Base-by-base conservation (phyloP, 1,139 yeast species). In the Ogataea hybrid region DNA sequence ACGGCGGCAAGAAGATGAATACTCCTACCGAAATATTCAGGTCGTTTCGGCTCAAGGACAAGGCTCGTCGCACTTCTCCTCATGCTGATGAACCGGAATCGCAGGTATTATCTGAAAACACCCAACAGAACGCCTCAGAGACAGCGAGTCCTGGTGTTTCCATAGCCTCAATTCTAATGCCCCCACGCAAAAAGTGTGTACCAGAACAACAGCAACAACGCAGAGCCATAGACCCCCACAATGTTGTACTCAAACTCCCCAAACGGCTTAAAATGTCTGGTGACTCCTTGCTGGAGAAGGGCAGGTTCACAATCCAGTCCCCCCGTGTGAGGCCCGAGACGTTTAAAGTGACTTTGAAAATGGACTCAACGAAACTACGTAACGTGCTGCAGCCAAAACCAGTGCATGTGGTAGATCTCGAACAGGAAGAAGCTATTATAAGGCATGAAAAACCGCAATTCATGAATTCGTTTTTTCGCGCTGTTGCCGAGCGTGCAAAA, bases 311-410 rank as follows among this genome's bases (percentile, higher is more conserved):
- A 12, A 25, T 48, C 11, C 39, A 39, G n/a, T 25, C 47, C 2
- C 34, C 48, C 2, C 46, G 39, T 17, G 25, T 40, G 20, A 43
- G 39, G 28, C 35, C 49, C 1, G 41, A 40, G 10, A 30, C 44
- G 8, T 28, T 56, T 41, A 51, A 50, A 38, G 61, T 61, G 5
- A 56, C 61, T 0, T 48, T 67, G 25, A 55, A 51, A 11, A 36
- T 60, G 2, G 34, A 44, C 4, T 50, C 56, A 2, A 43, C 39
- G 6, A 48, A 32, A 28, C 40, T 57, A 25, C 36, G 23, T 16
- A 6, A 11, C 5, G 33, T 15, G 10, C n/a, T 20, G 23, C 16
- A 33, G 7, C 18, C 39, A 17, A 25, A 27, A 9, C 25, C 22
- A 14, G 25, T 29, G 16, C 35, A 42, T 12, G 21, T 33, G 10